Conservation (phyloP, 192 early-diverging fungal species). For the Rhizophlyctis rosea region DNA sequence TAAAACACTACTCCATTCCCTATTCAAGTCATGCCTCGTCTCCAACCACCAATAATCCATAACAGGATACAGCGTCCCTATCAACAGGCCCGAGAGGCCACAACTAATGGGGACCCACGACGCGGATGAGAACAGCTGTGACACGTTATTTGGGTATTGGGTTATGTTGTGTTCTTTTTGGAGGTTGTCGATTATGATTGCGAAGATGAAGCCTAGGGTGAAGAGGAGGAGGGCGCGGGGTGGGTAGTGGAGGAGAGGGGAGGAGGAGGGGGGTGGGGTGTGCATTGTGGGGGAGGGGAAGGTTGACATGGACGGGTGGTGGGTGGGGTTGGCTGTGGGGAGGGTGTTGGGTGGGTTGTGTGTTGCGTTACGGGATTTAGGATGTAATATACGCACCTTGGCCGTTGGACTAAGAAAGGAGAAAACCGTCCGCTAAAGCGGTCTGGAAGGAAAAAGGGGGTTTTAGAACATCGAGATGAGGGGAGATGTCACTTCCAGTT, state of each 20-base stretch:
- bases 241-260: constrained; percentile 27
- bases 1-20: constrained; percentile 55
- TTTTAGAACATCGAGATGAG: no score
- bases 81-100: constrained; percentile 52
- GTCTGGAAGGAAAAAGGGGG: no score
- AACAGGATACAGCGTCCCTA: constrained; percentile 60
- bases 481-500: no score
- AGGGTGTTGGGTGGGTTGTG: no score
- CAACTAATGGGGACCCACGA: constrained; percentile 63
- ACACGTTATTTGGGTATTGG: constrained; percentile 38
- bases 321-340: no score
- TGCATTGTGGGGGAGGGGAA: no score
- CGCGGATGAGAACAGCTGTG: constrained; percentile 50
- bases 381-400: no score
- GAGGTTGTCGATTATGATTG: constrained; percentile 61
- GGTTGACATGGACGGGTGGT: no score
- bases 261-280: not conserved
- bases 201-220: constrained; percentile 57
- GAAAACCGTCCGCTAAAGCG: no score
- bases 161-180: constrained; percentile 59
- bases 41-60: constrained; percentile 45
- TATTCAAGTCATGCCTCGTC: constrained; percentile 35
- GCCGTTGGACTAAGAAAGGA: no score
- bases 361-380: no score
- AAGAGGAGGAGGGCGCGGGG: constrained; percentile 58